These are phyloP conservation scores for Coemansia sp. DNA, from an alignment of 192 early-diverging fungal species.

Conservation along the genomic window DNA sequence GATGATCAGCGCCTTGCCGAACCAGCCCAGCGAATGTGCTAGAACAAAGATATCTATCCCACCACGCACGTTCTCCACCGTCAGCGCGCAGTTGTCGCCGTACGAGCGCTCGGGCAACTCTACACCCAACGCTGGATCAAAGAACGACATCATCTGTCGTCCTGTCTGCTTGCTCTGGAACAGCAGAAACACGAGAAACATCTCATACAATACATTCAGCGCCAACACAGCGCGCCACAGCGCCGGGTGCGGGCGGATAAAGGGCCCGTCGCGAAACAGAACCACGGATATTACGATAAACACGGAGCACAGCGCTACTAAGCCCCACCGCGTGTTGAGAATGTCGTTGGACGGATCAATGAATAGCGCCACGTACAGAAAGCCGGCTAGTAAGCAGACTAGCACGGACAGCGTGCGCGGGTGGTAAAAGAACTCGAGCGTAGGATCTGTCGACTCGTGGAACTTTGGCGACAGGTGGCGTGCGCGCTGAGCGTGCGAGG, in stretches of 20 bases:
- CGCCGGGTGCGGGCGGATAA: slow-evolving; percentile 91
- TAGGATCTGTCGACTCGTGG: slow-evolving; percentile 53
- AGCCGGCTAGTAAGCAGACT: slow-evolving; percentile 40
- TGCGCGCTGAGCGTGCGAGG: not conserved
- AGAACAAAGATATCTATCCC: slow-evolving; percentile 95
- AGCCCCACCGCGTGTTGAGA: slow-evolving; percentile 54
- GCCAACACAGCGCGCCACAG: slow-evolving; percentile 91
- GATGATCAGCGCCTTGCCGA: slow-evolving; percentile 88
- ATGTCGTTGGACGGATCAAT: slow-evolving; percentile 51
- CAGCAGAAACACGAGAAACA: slow-evolving; percentile 86
- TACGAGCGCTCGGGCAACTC: slow-evolving; percentile 92
- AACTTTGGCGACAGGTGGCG: slow-evolving; percentile 38
- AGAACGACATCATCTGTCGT: slow-evolving; percentile 74
- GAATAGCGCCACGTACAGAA: slow-evolving; percentile 52
- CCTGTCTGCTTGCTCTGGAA: slow-evolving; percentile 94
- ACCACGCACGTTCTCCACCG: slow-evolving; percentile 71
- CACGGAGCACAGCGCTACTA: slow-evolving; percentile 51
- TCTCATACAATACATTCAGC: slow-evolving; percentile 84
- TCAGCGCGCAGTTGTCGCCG: slow-evolving; percentile 86
- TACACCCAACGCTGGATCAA: slow-evolving; percentile 80
- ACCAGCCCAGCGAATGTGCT: slow-evolving; percentile 94
- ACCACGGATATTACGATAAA: slow-evolving; percentile 87
- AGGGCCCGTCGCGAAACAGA: slow-evolving; percentile 92
- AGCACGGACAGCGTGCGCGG: slow-evolving; percentile 52
- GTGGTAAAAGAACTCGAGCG: slow-evolving; percentile 53